Evolutionary conservation across 768 basidiomycete species (phyloP).

Genomic region (Chlorophyllum brunneum): DNA sequence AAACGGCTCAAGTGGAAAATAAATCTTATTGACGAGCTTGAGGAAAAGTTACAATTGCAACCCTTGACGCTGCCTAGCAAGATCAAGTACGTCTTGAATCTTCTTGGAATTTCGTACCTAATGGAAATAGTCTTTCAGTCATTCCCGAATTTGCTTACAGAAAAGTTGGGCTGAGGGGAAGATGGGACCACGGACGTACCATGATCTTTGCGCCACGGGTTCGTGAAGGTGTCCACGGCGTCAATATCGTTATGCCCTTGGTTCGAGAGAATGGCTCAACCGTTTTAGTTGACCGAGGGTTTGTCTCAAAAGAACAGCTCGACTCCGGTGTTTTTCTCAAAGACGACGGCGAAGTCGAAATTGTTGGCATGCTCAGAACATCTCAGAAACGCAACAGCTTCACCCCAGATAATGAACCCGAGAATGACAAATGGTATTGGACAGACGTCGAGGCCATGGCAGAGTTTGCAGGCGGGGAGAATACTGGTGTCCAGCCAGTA

Average conservation of each 20-base stretch:
- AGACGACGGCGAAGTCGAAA: constrained; percentile 57
- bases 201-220: constrained; percentile 85
- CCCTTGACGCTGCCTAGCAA: constrained; percentile 76
- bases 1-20: constrained; percentile 94
- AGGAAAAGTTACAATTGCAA: constrained; percentile 79
- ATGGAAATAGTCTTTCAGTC: constrained; percentile 47
- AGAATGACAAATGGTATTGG: constrained; percentile 89
- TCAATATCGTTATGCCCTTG: constrained; percentile 85
- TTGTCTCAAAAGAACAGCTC: constrained; percentile 59
- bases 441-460: constrained; percentile 81
- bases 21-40: constrained; percentile 87
- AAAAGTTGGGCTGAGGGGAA: constrained; percentile 74
- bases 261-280: constrained; percentile 77
- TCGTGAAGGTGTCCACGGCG: constrained; percentile 85
- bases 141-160: constrained; percentile 89
- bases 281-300: constrained; percentile 90
- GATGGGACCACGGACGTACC: constrained; percentile 72
- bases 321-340: constrained; percentile 24
- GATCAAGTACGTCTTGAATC: constrained; percentile 67
- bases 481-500: constrained; percentile 77
- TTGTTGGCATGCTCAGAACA: constrained; percentile 85
- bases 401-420: constrained; percentile 85
- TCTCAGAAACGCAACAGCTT: constrained; percentile 73
- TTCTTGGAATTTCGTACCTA: not conserved
- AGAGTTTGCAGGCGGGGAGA: constrained; percentile 67